phyloP scores from a whole-genome alignment of 345 rosid genomes.

The Zanthoxylum bungeanum region DNA sequence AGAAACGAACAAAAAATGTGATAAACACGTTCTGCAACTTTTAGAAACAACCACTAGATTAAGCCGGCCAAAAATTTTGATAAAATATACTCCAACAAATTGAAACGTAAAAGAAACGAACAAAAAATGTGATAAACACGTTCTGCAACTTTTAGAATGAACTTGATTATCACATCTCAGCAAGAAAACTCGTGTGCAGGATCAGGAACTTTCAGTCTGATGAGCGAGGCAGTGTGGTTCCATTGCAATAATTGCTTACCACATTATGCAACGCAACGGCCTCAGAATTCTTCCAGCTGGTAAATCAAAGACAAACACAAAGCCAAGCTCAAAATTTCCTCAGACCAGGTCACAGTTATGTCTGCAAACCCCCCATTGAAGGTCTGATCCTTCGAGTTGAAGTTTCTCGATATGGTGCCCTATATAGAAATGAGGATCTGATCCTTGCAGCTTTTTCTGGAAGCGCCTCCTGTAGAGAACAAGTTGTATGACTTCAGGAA shows the following conservation, averaged over 20 bases:
- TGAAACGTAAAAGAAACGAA: no score
- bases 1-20: no score
- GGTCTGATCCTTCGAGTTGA: constrained; percentile 14
- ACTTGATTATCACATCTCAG: constrained; percentile 22
- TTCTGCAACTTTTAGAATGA: constrained; percentile 12
- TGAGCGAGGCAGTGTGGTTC: constrained; percentile 3
- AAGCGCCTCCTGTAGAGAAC: constrained; percentile 17
- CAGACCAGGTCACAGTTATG: constrained; percentile 5
- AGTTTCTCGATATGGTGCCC: constrained; percentile 11
- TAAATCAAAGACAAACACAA: constrained; percentile 1
- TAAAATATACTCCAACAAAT: no score
- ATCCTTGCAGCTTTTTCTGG: constrained; percentile 12
- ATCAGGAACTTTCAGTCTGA: constrained; percentile 2
- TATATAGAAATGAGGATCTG: background rate
- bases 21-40: no score
- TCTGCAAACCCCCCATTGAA: constrained; percentile 14
- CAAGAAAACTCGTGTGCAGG: constrained; percentile 3
- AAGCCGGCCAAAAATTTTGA: no score
- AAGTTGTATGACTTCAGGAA: background rate
- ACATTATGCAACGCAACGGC: constrained; percentile 19
- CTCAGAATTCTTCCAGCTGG: constrained; percentile 8
- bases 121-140: no score
- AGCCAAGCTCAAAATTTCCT: constrained; percentile 20
- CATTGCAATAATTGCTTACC: background rate
- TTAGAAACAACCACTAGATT: no score